These are phyloP conservation scores for Abrus precatorius DNA, from an alignment of 306 rosid species.

Conservation along the genomic window DNA sequence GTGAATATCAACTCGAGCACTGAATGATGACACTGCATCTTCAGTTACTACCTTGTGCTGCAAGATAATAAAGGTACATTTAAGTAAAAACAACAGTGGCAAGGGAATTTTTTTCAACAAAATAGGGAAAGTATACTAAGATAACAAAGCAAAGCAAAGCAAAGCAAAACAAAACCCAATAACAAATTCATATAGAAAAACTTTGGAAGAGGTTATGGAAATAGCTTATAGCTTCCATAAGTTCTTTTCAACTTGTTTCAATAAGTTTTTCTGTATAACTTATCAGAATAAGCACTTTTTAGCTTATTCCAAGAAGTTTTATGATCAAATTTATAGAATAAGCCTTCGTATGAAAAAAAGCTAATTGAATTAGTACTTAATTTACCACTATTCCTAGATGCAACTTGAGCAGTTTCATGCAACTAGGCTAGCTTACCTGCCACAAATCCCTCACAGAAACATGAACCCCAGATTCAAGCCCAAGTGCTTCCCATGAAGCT, in stretches of 20 bases:
- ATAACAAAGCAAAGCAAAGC: constrained; percentile 12
- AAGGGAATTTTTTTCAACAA: constrained; percentile 15
- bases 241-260: too few species aligned
- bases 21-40: constrained; percentile 71
- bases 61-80: constrained; percentile 37
- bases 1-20: constrained; percentile 73
- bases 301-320: too few species aligned
- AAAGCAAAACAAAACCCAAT: not conserved
- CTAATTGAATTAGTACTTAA: too few species aligned
- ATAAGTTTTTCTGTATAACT: too few species aligned
- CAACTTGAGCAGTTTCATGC: constrained; percentile 11
- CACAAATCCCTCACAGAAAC: constrained; percentile 89
- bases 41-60: constrained; percentile 71
- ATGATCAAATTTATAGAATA: too few species aligned
- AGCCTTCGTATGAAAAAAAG: too few species aligned
- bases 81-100: constrained; percentile 7
- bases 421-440: constrained; percentile 69
- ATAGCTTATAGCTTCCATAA: too few species aligned
- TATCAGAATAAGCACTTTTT: too few species aligned
- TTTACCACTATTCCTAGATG: too few species aligned
- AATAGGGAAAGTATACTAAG: not conserved
- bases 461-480: constrained; percentile 66
- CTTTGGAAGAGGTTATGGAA: not conserved
- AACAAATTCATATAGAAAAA: constrained; percentile 17
- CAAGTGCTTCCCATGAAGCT: constrained; percentile 73